These are phyloP conservation scores for Breviolum minutum DNA, from an alignment of 73 alveolate genomes.

Conservation along the genomic window DNA sequence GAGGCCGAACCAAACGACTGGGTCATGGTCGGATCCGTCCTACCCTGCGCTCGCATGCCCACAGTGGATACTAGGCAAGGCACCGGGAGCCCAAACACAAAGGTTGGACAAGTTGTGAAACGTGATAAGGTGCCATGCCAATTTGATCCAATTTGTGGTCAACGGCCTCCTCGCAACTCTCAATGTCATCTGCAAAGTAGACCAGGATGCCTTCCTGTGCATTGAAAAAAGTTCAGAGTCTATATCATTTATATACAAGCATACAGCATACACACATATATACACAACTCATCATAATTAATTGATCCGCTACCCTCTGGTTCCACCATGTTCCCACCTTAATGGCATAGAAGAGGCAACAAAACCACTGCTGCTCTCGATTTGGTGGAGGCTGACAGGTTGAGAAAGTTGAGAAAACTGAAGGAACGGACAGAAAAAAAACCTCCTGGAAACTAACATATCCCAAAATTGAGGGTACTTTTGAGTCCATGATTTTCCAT, in stretches of 20 bases:
- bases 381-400: conserved; percentile 51
- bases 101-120: too few relatives aligned
- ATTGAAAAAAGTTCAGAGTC: too few relatives aligned
- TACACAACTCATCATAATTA: too few relatives aligned
- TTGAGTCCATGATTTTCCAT: too few relatives aligned
- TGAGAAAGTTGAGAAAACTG: background rate
- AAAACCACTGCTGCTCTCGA: conserved; percentile 54
- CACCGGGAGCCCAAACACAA: too few relatives aligned
- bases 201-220: conserved; percentile 65
- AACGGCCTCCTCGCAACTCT: conserved; percentile 67
- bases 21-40: too few relatives aligned
- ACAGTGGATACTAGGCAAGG: too few relatives aligned
- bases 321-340: conserved; percentile 2
- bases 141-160: background rate
- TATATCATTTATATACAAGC: too few relatives aligned
- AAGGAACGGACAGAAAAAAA: background rate
- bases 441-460: background rate
- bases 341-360: conserved; percentile 61
- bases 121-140: background rate
- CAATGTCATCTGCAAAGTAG: conserved; percentile 66
- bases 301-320: background rate
- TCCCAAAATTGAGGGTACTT: too few relatives aligned
- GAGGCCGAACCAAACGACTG: too few relatives aligned
- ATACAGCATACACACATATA: too few relatives aligned
- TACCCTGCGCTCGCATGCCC: too few relatives aligned